Evolutionary conservation across 148 eudicot genomes (phyloP).

Genomic region (Dysphania ambrosioides): DNA sequence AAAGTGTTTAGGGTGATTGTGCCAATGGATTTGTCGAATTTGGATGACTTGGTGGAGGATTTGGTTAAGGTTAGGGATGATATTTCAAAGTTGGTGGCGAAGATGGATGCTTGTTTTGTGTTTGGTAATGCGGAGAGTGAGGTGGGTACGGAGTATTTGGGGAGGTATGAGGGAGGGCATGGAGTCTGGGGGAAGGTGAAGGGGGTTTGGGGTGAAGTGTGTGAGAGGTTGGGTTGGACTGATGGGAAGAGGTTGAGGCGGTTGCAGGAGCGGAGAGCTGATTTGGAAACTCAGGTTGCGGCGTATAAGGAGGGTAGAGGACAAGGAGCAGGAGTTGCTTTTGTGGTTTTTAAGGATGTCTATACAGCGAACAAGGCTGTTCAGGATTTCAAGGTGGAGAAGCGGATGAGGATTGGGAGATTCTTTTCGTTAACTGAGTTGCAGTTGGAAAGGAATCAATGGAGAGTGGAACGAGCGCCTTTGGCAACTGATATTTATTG

Average conservation of each 20-base stretch:
- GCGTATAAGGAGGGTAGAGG: conserved; percentile 84
- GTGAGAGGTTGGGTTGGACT: conserved; percentile 52
- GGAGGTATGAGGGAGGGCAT: conserved; percentile 18
- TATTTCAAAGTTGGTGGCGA: conserved; percentile 57
- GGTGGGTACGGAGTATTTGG: conserved; percentile 32
- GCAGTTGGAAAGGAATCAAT: conserved; percentile 85
- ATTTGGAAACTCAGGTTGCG: conserved; percentile 83
- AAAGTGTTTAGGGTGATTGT: conserved; percentile 69
- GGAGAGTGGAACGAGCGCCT: conserved; percentile 96
- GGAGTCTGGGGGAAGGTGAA: conserved; percentile 42
- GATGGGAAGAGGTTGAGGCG: conserved; percentile 68
- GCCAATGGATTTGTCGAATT: conserved; percentile 86
- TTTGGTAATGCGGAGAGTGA: conserved; percentile 29
- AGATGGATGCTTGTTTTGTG: conserved; percentile 50
- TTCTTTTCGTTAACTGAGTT: conserved; percentile 82
- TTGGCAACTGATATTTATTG: conserved; percentile 92
- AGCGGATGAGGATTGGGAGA: conserved; percentile 64
- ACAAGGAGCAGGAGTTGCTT: conserved; percentile 90
- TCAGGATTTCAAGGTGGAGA: conserved; percentile 74
- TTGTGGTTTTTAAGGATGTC: conserved; percentile 92
- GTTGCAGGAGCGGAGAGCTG: conserved; percentile 86
- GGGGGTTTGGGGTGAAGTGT: conserved; percentile 40
- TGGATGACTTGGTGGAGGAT: conserved; percentile 80
- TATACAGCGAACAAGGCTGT: conserved; percentile 75
- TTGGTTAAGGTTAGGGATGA: conserved; percentile 75